Percentiles rank a stretch among this genome's conserved stretches.
phyloP scores from a whole-genome alignment of 2,329 filamentous ascomycete genomes.

The Conoideocrella luteorostrata region DNA sequence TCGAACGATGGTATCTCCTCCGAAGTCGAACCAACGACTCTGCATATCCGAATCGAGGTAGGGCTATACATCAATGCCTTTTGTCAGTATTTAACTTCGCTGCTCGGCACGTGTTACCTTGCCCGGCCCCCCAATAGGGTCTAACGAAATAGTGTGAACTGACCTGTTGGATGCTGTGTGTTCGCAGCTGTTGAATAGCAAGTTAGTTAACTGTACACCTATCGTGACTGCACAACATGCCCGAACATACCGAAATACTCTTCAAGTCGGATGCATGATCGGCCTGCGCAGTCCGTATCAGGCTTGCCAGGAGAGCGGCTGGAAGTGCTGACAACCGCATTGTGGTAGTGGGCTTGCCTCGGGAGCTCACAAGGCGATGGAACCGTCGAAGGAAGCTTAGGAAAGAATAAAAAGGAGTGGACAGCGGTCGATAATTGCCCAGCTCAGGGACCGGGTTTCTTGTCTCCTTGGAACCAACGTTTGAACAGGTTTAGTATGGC shows the following conservation, averaged over 20 bases:
- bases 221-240: too few relatives aligned
- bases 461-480: slow-evolving; percentile 1
- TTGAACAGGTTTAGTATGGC: slow-evolving; percentile 1
- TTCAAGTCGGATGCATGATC: slow-evolving; percentile 42
- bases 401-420: neutral
- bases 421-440: slow-evolving; percentile 7
- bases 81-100: slow-evolving; percentile 9
- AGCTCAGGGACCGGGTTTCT: slow-evolving; percentile 10
- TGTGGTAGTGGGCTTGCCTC: slow-evolving; percentile 16
- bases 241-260: slow-evolving; percentile 41
- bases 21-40: slow-evolving; percentile 98
- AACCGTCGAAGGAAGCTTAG: neutral
- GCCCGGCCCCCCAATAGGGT: neutral
- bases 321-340: slow-evolving; percentile 44
- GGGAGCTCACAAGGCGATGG: neutral
- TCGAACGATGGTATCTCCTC: slow-evolving; percentile 82
- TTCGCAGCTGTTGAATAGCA: slow-evolving; percentile 58
- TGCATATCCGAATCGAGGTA: slow-evolving; percentile 98
- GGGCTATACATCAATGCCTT: slow-evolving; percentile 49
- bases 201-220: neutral
- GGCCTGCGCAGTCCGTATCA: slow-evolving; percentile 45
- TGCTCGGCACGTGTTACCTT: neutral
- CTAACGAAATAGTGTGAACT: slow-evolving; percentile 26
- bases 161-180: slow-evolving; percentile 77
- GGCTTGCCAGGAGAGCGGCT: slow-evolving; percentile 42